phyloP scores from a whole-genome alignment of 176 grass and related monocot species.

The Eragrostis curvula region DNA sequence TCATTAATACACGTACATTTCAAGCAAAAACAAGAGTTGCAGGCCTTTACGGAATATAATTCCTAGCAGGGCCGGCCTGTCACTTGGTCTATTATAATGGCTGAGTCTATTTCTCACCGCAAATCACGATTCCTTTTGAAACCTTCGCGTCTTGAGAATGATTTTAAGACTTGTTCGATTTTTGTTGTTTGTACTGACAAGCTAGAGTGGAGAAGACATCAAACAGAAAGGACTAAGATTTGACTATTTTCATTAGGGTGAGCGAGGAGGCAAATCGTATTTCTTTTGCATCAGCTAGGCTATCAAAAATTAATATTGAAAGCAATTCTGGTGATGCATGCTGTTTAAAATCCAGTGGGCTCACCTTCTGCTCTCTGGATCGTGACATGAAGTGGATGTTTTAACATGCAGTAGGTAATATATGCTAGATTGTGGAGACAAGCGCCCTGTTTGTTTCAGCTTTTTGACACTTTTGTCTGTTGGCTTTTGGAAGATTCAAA shows the following conservation, averaged over 20 bases:
- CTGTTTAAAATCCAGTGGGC: background rate
- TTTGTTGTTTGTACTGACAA: background rate
- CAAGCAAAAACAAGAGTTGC: background rate
- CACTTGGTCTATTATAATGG: background rate
- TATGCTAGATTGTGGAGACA: conserved; percentile 3
- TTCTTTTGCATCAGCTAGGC: conserved; percentile 21
- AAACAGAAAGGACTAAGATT: conserved; percentile 13
- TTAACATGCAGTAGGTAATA: conserved; percentile 49
- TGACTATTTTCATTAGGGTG: background rate
- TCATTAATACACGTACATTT: background rate
- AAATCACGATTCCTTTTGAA: background rate
- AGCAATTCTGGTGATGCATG: background rate
- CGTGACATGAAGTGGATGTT: conserved; percentile 47
- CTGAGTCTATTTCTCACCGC: background rate
- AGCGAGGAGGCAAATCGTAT: background rate
- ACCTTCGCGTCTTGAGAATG: background rate
- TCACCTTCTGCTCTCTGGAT: conserved; percentile 17
- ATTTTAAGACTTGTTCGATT: background rate
- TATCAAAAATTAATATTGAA: conserved; percentile 1
- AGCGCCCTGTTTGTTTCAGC: too few relatives aligned
- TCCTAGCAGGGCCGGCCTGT: background rate
- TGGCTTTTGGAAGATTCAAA: too few relatives aligned
- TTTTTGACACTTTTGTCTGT: too few relatives aligned
- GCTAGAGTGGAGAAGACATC: conserved; percentile 16
- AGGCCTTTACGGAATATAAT: background rate